A percentile compares a stretch with the other conserved stretches of the same genome.
Evolutionary conservation across 257 asterid genomes (phyloP).

Genomic region (Rehmannia glutinosa): DNA sequence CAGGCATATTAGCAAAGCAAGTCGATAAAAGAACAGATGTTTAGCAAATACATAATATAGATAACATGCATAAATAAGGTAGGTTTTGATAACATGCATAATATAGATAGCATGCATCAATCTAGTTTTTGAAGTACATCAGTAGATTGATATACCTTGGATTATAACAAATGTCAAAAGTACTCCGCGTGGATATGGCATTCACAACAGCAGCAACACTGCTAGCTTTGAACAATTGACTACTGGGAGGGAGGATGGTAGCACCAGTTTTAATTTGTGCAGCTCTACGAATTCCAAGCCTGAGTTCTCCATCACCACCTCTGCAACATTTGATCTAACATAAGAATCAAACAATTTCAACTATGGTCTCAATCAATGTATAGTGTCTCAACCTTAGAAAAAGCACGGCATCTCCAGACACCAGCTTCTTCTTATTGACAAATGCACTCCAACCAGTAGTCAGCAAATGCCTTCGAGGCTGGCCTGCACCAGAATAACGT

Average conservation of each 20-base stretch:
- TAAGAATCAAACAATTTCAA: constrained; percentile 1
- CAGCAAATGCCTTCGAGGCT: constrained; percentile 96
- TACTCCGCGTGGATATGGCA: constrained; percentile 51
- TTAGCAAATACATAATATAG: neutral
- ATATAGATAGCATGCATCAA: no score
- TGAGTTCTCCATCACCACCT: constrained; percentile 93
- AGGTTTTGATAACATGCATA: no score
- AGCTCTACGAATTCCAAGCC: constrained; percentile 97
- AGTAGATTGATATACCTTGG: constrained; percentile 63
- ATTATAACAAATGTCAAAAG: constrained; percentile 70
- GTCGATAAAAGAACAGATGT: neutral
- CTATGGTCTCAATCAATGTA: neutral
- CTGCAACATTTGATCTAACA: constrained; percentile 32
- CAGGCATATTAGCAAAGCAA: neutral
- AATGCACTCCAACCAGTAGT: constrained; percentile 99
- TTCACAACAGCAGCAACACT: constrained; percentile 53
- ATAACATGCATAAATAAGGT: neutral
- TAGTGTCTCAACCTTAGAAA: constrained; percentile 57
- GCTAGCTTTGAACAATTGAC: constrained; percentile 55
- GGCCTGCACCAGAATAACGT: constrained; percentile 76
- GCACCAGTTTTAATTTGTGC: constrained; percentile 58
- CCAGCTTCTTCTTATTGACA: constrained; percentile 89
- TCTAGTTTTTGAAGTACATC: neutral
- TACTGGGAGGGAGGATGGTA: constrained; percentile 34
- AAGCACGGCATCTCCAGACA: constrained; percentile 96